These are phyloP conservation scores for Fraxinus angustifolia DNA, from an alignment of 305 asterid species.

Conservation along the genomic window DNA sequence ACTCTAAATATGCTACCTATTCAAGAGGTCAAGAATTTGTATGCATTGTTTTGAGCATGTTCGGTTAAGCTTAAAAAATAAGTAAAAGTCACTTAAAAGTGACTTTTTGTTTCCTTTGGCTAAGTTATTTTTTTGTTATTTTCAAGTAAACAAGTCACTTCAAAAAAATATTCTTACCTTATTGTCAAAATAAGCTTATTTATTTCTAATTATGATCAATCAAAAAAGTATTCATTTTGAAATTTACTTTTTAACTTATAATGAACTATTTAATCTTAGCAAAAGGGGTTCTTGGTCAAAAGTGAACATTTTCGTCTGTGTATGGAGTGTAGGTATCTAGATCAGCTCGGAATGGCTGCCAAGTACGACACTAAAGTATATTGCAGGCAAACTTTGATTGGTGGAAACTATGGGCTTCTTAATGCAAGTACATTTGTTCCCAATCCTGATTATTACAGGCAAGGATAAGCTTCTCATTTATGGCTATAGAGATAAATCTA, in stretches of 20 bases:
- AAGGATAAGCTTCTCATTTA: not conserved
- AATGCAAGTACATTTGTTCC: constrained; percentile 61
- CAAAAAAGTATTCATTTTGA: not conserved
- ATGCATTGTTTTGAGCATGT: not conserved
- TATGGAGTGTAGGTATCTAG: constrained; percentile 66
- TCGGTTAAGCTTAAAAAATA: not conserved
- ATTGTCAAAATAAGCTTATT: not conserved
- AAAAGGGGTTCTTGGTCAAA: not conserved
- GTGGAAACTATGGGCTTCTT: constrained; percentile 86
- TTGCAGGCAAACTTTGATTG: constrained; percentile 82
- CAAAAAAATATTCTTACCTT: not conserved
- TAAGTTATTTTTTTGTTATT: not conserved
- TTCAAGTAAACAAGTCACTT: not conserved
- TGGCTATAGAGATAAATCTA: not conserved
- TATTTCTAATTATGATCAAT: not conserved
- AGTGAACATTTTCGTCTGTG: not conserved
- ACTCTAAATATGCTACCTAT: not conserved
- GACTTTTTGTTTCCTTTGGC: not conserved
- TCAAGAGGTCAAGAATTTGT: not conserved
- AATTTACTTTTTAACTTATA: not conserved
- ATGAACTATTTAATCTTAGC: not conserved
- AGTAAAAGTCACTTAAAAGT: not conserved
- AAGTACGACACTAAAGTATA: constrained; percentile 64
- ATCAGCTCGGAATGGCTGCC: constrained; percentile 98
- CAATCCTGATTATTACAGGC: constrained; percentile 96